These are phyloP conservation scores for Omphalea diandra DNA, from an alignment of 441 rosid genomes.

Conservation along the genomic window DNA sequence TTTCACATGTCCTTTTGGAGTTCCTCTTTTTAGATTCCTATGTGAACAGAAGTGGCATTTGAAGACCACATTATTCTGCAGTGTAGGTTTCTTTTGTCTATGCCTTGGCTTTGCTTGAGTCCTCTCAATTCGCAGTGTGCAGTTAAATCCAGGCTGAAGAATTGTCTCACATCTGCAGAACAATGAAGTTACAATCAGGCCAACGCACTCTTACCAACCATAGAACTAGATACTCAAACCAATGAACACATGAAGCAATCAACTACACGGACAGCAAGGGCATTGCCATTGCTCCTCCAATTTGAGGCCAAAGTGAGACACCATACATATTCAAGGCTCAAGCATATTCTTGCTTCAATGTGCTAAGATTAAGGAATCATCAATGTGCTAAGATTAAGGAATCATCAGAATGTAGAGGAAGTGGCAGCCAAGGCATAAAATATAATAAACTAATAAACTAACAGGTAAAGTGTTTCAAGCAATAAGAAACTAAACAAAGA, in stretches of 20 bases:
- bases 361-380: too few relatives aligned
- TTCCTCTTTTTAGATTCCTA: constrained; percentile 61
- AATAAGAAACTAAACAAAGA: neutral
- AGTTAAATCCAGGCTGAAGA: constrained; percentile 77
- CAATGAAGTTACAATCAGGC: neutral
- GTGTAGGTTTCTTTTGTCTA: constrained; percentile 26
- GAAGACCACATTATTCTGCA: constrained; percentile 63
- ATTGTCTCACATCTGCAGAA: constrained; percentile 64
- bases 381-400: too few relatives aligned
- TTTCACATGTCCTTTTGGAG: constrained; percentile 61
- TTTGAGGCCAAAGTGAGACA: neutral
- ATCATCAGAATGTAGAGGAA: neutral
- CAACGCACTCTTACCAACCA: neutral
- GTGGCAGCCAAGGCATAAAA: neutral
- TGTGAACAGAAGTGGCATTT: constrained; percentile 63
- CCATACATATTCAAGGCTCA: neutral
- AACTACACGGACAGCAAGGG: neutral
- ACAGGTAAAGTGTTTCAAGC: neutral
- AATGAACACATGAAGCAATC: neutral
- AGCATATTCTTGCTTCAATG: too few relatives aligned
- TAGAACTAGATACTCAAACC: neutral
- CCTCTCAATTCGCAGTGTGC: constrained; percentile 67
- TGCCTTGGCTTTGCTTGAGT: constrained; percentile 29
- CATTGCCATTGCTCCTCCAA: neutral
- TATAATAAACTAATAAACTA: neutral